Evolutionary conservation across 225 moss, liverwort and hornwort species (phyloP).

Genomic region (Thuidium tamariscinum): DNA sequence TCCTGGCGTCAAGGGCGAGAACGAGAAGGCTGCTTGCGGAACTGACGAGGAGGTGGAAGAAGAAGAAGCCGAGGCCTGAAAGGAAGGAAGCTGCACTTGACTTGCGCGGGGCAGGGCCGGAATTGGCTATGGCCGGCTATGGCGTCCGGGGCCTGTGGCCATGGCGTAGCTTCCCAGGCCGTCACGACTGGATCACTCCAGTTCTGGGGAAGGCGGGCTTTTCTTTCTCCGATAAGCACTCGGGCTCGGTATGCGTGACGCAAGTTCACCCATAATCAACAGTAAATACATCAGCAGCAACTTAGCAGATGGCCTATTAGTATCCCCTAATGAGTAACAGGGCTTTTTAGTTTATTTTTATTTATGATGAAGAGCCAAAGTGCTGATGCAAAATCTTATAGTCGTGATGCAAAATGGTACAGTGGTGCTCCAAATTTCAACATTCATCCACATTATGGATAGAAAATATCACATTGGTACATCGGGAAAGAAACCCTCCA

Average conservation of each 20-base stretch:
- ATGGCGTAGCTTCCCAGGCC: background rate
- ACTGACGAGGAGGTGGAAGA: background rate
- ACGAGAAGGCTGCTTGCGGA: background rate
- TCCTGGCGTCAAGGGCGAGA: background rate
- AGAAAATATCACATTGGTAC: too few species aligned
- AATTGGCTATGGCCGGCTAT: background rate
- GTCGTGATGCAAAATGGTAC: too few species aligned
- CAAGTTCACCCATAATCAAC: background rate
- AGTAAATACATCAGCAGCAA: background rate
- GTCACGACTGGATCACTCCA: background rate
- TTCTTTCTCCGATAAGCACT: background rate
- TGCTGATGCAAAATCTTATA: too few species aligned
- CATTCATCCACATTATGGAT: too few species aligned
- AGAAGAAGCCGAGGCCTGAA: too few species aligned
- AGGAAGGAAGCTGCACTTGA: background rate
- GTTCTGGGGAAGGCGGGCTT: background rate
- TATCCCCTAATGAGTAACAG: too few species aligned
- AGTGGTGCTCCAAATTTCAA: too few species aligned
- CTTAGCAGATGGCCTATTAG: background rate
- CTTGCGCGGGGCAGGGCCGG: background rate
- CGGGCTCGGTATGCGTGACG: background rate
- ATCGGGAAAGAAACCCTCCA: too few species aligned
- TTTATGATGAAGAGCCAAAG: too few species aligned
- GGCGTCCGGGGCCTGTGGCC: background rate
- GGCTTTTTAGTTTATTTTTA: too few species aligned